phyloP scores from a whole-genome alignment of 306 rosid genomes.

The Fragaria nilgerrensis region DNA sequence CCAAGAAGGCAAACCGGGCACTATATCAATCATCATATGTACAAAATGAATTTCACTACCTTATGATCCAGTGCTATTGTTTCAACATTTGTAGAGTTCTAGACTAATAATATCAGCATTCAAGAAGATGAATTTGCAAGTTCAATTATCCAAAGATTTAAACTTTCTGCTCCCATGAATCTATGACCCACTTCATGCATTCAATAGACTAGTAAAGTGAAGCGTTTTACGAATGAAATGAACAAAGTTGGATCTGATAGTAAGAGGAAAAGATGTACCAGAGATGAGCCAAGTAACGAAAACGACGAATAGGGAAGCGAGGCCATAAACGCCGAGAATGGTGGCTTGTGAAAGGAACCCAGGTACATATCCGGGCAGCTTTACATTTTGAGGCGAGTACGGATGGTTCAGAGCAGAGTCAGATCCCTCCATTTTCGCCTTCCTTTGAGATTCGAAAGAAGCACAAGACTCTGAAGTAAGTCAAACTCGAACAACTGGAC shows the following conservation, averaged over 20 bases:
- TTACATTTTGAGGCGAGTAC: conserved; percentile 56
- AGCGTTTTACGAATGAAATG: background rate
- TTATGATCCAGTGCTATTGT: background rate
- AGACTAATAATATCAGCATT: background rate
- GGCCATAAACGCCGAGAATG: conserved; percentile 41
- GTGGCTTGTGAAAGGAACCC: conserved; percentile 48
- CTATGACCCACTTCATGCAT: background rate
- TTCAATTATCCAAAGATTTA: background rate
- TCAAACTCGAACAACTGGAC: background rate
- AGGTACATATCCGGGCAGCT: conserved; percentile 61
- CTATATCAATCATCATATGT: background rate
- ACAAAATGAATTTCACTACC: background rate
- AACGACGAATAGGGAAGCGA: conserved; percentile 42
- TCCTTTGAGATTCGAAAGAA: background rate
- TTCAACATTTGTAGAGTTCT: too few species aligned
- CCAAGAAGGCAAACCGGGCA: background rate
- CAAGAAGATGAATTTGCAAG: background rate
- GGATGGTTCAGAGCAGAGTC: conserved; percentile 49
- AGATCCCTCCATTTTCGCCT: conserved; percentile 39
- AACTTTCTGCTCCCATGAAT: background rate
- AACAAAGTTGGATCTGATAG: background rate
- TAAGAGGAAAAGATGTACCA: too few species aligned
- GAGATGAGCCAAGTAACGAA: conserved; percentile 56
- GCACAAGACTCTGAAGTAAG: background rate
- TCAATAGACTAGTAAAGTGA: background rate